phyloP scores from a whole-genome alignment of 2,329 filamentous ascomycete species.

The Cladosporium sp. region DNA sequence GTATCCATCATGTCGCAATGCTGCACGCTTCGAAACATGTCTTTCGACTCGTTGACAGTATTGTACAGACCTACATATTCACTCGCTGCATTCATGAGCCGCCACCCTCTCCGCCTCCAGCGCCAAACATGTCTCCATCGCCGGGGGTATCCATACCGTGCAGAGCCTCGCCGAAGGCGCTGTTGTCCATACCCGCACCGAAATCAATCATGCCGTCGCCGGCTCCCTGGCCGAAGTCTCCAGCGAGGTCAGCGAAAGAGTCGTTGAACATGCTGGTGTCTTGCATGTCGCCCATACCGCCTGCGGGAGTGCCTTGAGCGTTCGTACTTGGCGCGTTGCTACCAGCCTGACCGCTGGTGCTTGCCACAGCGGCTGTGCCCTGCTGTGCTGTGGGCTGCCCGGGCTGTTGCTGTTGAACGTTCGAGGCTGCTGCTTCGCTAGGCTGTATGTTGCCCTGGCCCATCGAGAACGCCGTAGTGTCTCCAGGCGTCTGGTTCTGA shows the following conservation, averaged over 20 bases:
- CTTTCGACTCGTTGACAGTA: neutral
- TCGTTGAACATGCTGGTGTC: constrained; percentile 21
- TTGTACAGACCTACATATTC: neutral
- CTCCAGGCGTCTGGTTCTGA: constrained; percentile 3
- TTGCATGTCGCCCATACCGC: constrained; percentile 4
- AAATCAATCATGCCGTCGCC: constrained; percentile 43
- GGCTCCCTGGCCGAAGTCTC: constrained; percentile 53
- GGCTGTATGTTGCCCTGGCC: neutral
- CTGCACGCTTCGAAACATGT: too few relatives aligned
- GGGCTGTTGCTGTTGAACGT: constrained; percentile 7
- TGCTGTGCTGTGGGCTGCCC: neutral
- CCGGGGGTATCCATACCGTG: constrained; percentile 46
- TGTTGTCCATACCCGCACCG: constrained; percentile 47
- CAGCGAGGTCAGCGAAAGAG: constrained; percentile 37
- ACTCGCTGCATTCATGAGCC: neutral
- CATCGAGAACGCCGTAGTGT: neutral
- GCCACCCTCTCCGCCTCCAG: constrained; percentile 9
- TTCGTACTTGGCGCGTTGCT: constrained; percentile 10
- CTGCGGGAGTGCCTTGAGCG: constrained; percentile 6
- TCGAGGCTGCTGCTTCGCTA: neutral
- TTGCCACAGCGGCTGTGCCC: constrained; percentile 5
- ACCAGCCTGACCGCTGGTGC: neutral
- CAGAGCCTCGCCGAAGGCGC: constrained; percentile 78
- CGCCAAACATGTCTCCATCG: constrained; percentile 9
- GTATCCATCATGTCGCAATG: too few relatives aligned